Conservation (phyloP, 2,329 filamentous ascomycete species). For the Dactylonectria macrodidyma region DNA sequence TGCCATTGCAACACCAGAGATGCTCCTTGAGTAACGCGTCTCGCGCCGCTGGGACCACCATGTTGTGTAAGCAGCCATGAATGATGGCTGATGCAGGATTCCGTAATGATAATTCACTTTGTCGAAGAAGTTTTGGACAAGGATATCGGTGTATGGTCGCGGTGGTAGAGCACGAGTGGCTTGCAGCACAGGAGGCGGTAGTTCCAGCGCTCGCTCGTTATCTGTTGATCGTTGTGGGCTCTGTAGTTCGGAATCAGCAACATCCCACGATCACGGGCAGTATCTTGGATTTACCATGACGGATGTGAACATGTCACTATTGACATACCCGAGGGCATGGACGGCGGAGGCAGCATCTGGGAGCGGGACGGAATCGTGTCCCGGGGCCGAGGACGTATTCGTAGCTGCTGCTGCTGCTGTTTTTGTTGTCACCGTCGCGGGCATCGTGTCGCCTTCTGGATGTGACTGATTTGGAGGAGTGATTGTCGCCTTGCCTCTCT, state of each 20-base stretch:
- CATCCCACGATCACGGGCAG: background rate
- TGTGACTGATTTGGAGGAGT: background rate
- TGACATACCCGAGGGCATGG: background rate
- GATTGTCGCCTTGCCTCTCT: background rate
- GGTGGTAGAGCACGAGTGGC: background rate
- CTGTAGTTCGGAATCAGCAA: background rate
- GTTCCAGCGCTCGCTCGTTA: background rate
- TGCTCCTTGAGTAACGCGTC: background rate
- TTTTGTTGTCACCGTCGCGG: background rate
- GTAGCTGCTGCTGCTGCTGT: background rate
- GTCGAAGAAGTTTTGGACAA: slow-evolving; percentile 3
- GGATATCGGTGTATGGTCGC: background rate
- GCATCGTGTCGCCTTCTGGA: background rate
- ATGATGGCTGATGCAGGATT: background rate
- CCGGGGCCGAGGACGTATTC: background rate
- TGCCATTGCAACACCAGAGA: background rate
- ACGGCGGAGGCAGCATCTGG: background rate
- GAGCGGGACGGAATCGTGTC: background rate
- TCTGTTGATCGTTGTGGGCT: background rate
- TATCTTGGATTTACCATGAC: background rate
- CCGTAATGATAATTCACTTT: background rate
- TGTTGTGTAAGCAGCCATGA: background rate
- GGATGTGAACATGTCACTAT: background rate
- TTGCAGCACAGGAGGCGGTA: background rate
- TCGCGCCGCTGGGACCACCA: slow-evolving; percentile 7